Conservation (phyloP, 176 grass and related monocot genomes). For the Carex kokanica region DNA sequence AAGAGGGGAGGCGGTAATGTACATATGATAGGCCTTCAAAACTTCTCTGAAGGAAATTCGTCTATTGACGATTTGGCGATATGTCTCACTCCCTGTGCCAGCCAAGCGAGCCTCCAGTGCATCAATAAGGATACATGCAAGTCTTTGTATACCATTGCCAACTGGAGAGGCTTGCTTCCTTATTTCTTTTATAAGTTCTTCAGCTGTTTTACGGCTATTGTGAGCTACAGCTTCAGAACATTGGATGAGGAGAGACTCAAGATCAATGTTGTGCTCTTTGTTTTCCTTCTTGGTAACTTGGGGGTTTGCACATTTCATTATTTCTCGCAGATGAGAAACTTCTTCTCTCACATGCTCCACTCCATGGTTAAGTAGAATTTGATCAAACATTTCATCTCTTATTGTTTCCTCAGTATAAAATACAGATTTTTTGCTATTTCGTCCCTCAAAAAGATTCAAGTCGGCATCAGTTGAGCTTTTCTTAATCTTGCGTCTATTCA, state of each 20-base stretch:
- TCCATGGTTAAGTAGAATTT: conserved; percentile 32
- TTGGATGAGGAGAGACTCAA: conserved; percentile 37
- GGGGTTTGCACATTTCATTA: conserved; percentile 23
- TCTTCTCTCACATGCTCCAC: conserved; percentile 18
- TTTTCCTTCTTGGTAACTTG: conserved; percentile 26
- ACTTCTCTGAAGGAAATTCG: conserved; percentile 3
- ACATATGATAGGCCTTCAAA: conserved; percentile 38
- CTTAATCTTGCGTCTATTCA: conserved; percentile 12
- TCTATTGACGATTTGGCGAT: conserved; percentile 25
- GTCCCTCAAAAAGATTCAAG: conserved; percentile 30
- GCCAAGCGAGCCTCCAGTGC: conserved; percentile 48
- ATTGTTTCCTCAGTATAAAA: conserved; percentile 27
- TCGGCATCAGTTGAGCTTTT: conserved; percentile 17
- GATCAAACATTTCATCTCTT: conserved; percentile 39
- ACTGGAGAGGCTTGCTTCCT: conserved; percentile 35
- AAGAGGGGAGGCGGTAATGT: conserved; percentile 43
- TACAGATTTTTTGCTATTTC: conserved; percentile 29
- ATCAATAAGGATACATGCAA: conserved; percentile 39
- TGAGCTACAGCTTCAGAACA: conserved; percentile 44
- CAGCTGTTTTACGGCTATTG: conserved; percentile 28
- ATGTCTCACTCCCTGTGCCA: conserved; percentile 37
- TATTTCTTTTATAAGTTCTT: conserved; percentile 37
- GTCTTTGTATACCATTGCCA: conserved; percentile 38
- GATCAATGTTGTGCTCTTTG: conserved; percentile 31
- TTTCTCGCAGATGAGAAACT: conserved; percentile 24